Conservation (phyloP, 2,329 filamentous ascomycete species). For the Penicillium expansum region DNA sequence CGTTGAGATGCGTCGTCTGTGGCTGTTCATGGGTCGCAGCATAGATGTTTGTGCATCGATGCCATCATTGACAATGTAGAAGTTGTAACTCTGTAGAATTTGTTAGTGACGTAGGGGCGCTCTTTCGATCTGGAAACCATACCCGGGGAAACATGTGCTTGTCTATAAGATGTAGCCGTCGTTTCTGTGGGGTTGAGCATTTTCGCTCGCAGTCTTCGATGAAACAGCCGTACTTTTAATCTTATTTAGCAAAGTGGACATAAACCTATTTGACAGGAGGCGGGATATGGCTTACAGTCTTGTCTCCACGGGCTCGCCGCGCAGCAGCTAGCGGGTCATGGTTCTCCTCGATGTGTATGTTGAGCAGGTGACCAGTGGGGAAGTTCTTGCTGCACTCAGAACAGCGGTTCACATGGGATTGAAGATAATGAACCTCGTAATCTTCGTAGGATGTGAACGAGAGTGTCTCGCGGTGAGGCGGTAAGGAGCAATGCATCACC, state of each 20-base stretch:
- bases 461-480: constrained; percentile 70
- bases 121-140: constrained; percentile 11
- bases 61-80: constrained; percentile 81
- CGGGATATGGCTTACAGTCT: constrained; percentile 60
- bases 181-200: constrained; percentile 79
- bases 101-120: neutral
- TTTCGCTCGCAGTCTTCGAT: constrained; percentile 82
- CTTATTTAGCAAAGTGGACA: neutral
- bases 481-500: constrained; percentile 76
- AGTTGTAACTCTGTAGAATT: constrained; percentile 69
- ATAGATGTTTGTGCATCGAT: constrained; percentile 81
- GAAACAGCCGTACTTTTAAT: constrained; percentile 74
- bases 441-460: constrained; percentile 72
- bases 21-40: constrained; percentile 50
- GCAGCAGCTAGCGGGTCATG: constrained; percentile 78
- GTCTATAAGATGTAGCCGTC: constrained; percentile 84
- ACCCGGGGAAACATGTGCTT: constrained; percentile 85
- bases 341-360: constrained; percentile 83
- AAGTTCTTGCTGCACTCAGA: constrained; percentile 83
- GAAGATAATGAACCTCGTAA: constrained; percentile 83
- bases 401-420: constrained; percentile 80
- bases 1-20: constrained; percentile 37
- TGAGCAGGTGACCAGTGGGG: constrained; percentile 75
- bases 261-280: neutral
- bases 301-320: constrained; percentile 74